phyloP scores from a whole-genome alignment of 768 basidiomycete genomes.

The Suillus hirtellus region DNA sequence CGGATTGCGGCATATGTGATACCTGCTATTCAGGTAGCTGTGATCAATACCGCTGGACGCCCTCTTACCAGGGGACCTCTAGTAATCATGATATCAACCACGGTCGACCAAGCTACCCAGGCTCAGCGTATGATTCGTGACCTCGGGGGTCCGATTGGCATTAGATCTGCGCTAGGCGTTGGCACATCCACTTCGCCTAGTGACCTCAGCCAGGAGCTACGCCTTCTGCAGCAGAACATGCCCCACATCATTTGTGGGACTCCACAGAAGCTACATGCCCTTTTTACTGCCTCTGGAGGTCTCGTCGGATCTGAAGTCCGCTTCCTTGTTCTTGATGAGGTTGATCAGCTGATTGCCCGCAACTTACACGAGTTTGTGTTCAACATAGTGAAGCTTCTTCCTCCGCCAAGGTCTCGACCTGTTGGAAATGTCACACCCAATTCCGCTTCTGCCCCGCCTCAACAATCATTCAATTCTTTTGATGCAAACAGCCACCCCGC shows the following conservation, averaged over 20 bases:
- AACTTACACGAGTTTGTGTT: slow-evolving; percentile 96
- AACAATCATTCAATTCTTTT: slow-evolving; percentile 46
- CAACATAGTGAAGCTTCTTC: slow-evolving; percentile 88
- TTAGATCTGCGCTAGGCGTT: slow-evolving; percentile 86
- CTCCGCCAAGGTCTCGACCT: slow-evolving; percentile 78
- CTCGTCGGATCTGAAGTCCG: slow-evolving; percentile 82
- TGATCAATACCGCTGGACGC: slow-evolving; percentile 59
- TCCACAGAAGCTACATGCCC: slow-evolving; percentile 91
- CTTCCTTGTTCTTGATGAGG: slow-evolving; percentile 95
- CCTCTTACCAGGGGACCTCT: slow-evolving; percentile 71
- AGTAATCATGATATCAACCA: slow-evolving; percentile 94
- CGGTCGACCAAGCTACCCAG: slow-evolving; percentile 97
- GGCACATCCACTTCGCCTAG: slow-evolving; percentile 66
- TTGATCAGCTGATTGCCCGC: slow-evolving; percentile 96
- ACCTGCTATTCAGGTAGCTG: slow-evolving; percentile 81
- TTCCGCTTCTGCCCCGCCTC: slow-evolving; percentile 34
- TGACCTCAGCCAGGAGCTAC: slow-evolving; percentile 73
- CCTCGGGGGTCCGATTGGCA: slow-evolving; percentile 89
- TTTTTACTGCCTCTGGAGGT: slow-evolving; percentile 81
- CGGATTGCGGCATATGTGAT: slow-evolving; percentile 97
- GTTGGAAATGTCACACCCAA: slow-evolving; percentile 37
- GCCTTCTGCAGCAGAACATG: slow-evolving; percentile 85
- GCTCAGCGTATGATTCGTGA: slow-evolving; percentile 95
- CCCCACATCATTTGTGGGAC: slow-evolving; percentile 97
- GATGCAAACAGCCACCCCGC: slow-evolving; percentile 42